Percentiles rank a stretch among this genome's conserved stretches.
These are phyloP conservation scores for Limnanthes douglasii DNA, from an alignment of 345 rosid species.

Conservation along the genomic window DNA sequence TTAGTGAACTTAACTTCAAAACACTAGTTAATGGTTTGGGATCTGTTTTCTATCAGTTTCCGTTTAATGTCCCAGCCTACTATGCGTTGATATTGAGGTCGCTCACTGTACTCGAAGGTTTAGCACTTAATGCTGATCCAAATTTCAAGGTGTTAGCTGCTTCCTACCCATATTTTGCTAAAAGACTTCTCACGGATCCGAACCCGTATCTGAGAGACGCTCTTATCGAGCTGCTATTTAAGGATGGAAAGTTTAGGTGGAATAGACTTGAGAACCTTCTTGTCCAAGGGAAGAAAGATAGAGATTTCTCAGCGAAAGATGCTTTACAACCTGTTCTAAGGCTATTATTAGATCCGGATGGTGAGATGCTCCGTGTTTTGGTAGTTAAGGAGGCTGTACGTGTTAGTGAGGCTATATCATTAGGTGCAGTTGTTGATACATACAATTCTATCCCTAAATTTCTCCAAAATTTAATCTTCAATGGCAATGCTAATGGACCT, in stretches of 20 bases:
- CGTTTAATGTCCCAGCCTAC: constrained; percentile 88
- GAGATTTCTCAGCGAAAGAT: constrained; percentile 80
- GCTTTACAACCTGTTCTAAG: constrained; percentile 83
- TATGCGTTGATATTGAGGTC: constrained; percentile 91
- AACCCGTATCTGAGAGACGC: constrained; percentile 96
- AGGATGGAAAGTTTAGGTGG: constrained; percentile 97
- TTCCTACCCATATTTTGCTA: constrained; percentile 94
- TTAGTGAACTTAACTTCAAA: constrained; percentile 88
- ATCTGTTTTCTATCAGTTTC: constrained; percentile 78
- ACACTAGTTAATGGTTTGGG: constrained; percentile 89
- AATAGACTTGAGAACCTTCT: constrained; percentile 90
- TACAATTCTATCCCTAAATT: constrained; percentile 50
- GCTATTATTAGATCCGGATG: constrained; percentile 55
- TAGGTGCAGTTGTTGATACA: constrained; percentile 47
- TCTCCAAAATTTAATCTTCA: constrained; percentile 31
- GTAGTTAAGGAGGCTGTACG: constrained; percentile 77
- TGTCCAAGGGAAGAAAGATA: constrained; percentile 80
- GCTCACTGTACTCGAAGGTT: constrained; percentile 91
- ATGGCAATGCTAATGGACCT: constrained; percentile 37
- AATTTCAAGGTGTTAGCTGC: constrained; percentile 91
- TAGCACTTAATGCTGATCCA: constrained; percentile 88
- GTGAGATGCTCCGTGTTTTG: constrained; percentile 63
- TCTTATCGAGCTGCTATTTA: constrained; percentile 85
- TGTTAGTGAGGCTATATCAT: constrained; percentile 55
- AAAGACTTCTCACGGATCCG: constrained; percentile 95